A percentile compares a stretch with the other conserved stretches of the same genome.
These are phyloP conservation scores for Stemphylium lycopersici DNA, from an alignment of 2,329 filamentous ascomycete species.

Conservation along the genomic window DNA sequence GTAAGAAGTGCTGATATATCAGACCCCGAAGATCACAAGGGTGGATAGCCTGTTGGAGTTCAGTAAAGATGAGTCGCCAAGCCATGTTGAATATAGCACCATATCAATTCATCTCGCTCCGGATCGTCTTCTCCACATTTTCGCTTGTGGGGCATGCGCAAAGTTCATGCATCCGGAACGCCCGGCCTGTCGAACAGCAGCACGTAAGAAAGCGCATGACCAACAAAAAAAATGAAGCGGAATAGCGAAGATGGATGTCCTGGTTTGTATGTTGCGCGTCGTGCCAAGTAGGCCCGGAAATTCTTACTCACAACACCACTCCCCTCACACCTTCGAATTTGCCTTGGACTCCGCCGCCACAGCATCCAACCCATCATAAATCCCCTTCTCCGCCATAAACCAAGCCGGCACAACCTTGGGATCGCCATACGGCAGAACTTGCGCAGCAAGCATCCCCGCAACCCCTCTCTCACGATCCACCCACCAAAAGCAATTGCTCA, in stretches of 20 bases:
- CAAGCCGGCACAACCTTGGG: slow-evolving; percentile 41
- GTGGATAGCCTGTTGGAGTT: too few relatives aligned
- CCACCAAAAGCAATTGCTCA: slow-evolving; percentile 69
- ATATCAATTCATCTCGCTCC: slow-evolving; percentile 4
- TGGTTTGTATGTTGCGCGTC: too few relatives aligned
- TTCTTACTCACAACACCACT: too few relatives aligned
- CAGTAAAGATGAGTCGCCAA: too few relatives aligned
- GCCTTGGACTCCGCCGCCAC: too few relatives aligned
- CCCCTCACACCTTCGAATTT: too few relatives aligned
- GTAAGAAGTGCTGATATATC: too few relatives aligned
- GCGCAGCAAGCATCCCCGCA: slow-evolving; percentile 36
- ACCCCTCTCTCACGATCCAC: slow-evolving; percentile 65
- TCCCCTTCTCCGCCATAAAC: slow-evolving; percentile 44
- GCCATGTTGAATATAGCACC: too few relatives aligned
- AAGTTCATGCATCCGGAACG: slow-evolving; percentile 1
- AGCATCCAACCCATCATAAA: slow-evolving; percentile 42
- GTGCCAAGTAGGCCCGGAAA: too few relatives aligned
- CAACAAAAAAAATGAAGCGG: too few relatives aligned
- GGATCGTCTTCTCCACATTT: slow-evolving; percentile 15
- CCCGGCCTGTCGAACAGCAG: slow-evolving; percentile 3
- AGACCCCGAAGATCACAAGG: too few relatives aligned
- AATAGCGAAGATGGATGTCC: too few relatives aligned
- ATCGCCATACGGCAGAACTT: slow-evolving; percentile 46
- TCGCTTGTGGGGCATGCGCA: slow-evolving; percentile 6
- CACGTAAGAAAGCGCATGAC: background rate